A percentile compares a stretch with the other conserved stretches of the same genome.
Evolutionary conservation across 1,284 basidiomycete genomes (phyloP).

Genomic region (Ceratobasidium sp.): DNA sequence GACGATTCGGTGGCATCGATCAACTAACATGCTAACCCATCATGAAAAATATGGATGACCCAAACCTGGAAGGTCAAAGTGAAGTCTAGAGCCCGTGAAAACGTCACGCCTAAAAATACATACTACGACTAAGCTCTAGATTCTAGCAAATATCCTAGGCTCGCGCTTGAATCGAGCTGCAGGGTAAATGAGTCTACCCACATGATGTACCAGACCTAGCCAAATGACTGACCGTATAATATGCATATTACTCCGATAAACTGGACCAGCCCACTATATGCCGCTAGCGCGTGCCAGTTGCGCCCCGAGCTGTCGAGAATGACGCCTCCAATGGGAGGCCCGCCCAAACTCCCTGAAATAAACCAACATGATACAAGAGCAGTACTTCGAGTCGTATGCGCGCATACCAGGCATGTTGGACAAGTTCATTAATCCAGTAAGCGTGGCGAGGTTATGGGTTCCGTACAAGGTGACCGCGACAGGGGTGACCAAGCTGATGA

Average conservation of each 20-base stretch:
- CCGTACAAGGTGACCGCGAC: conserved; percentile 50
- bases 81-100: background rate
- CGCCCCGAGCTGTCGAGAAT: conserved; percentile 48
- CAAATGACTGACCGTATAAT: conserved; percentile 42
- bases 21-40: no score
- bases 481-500: conserved; percentile 50
- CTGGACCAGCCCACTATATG: conserved; percentile 40
- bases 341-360: conserved; percentile 47
- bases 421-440: conserved; percentile 49
- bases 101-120: background rate
- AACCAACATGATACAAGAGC: background rate
- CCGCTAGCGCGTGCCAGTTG: conserved; percentile 48
- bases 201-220: background rate
- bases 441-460: conserved; percentile 48
- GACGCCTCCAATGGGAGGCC: conserved; percentile 49
- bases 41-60: background rate
- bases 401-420: conserved; percentile 49
- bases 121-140: background rate
- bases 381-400: background rate
- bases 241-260: conserved; percentile 44
- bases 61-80: background rate
- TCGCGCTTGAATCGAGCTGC: conserved; percentile 49
- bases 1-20: no score
- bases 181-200: conserved; percentile 47
- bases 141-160: conserved; percentile 38